phyloP scores from a whole-genome alignment of 768 basidiomycete genomes.

The Tricholoma sp. region DNA sequence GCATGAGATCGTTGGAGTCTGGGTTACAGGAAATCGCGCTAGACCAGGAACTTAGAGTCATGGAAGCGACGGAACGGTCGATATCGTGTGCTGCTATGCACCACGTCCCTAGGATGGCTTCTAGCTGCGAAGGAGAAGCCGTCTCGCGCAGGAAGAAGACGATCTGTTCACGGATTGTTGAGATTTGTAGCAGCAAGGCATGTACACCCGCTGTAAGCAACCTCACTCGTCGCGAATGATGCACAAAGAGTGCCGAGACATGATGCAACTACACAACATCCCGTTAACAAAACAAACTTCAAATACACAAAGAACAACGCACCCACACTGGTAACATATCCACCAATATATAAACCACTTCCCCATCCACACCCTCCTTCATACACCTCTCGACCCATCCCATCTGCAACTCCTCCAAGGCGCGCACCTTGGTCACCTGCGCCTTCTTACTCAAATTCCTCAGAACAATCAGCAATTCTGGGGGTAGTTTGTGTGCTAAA shows the following conservation, averaged over 20 bases:
- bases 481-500: constrained; percentile 64
- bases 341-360: constrained; percentile 35
- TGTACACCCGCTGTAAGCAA: constrained; percentile 58
- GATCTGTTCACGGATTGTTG: constrained; percentile 42
- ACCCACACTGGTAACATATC: constrained; percentile 91
- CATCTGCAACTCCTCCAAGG: constrained; percentile 75
- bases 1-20: constrained; percentile 19
- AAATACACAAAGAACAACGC: constrained; percentile 8
- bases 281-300: background rate
- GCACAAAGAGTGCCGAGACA: constrained; percentile 73
- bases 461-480: constrained; percentile 80
- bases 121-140: constrained; percentile 43
- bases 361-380: constrained; percentile 37
- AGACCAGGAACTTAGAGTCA: constrained; percentile 53
- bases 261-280: constrained; percentile 64
- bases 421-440: constrained; percentile 73
- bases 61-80: constrained; percentile 53
- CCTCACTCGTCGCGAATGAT: constrained; percentile 74
- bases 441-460: constrained; percentile 87
- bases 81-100: constrained; percentile 64
- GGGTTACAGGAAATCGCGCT: constrained; percentile 23
- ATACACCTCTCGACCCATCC: constrained; percentile 58
- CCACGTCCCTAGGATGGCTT: constrained; percentile 69
- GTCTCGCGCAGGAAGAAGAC: constrained; percentile 45
- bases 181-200: constrained; percentile 54